phyloP scores from a whole-genome alignment of 2,329 filamentous ascomycete species.

The Harringtonia lauricola region DNA sequence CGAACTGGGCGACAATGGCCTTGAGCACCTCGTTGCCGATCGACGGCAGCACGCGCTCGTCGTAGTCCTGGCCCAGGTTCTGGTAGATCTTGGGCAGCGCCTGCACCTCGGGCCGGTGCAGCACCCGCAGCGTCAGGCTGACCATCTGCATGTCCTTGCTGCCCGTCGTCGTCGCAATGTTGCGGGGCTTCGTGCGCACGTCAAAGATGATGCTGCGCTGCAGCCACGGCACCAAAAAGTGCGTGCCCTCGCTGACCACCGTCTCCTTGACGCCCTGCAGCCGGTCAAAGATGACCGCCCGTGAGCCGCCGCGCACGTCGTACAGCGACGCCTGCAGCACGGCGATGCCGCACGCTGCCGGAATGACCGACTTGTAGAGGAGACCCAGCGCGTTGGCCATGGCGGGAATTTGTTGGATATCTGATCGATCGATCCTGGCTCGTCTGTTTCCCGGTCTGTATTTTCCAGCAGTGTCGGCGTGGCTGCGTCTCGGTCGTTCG shows the following conservation, averaged over 20 bases:
- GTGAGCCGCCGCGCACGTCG: slow-evolving; percentile 89
- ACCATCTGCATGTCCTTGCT: slow-evolving; percentile 99
- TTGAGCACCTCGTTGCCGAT: slow-evolving; percentile 99
- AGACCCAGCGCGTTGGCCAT: slow-evolving; percentile 49
- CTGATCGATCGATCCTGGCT: too few relatives aligned
- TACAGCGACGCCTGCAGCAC: slow-evolving; percentile 75
- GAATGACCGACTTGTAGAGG: slow-evolving; percentile 61
- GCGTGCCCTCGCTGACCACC: slow-evolving; percentile 91
- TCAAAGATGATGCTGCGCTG: slow-evolving; percentile 93
- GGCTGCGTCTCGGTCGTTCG: background rate
- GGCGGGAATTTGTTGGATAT: slow-evolving; percentile 8
- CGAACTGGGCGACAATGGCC: slow-evolving; percentile 96
- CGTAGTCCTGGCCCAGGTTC: slow-evolving; percentile 96
- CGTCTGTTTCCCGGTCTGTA: too few relatives aligned
- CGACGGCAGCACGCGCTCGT: slow-evolving; percentile 93
- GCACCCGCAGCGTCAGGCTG: slow-evolving; percentile 87
- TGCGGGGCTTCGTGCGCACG: slow-evolving; percentile 92
- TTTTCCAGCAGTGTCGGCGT: background rate
- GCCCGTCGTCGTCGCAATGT: slow-evolving; percentile 94
- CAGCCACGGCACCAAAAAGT: slow-evolving; percentile 92
- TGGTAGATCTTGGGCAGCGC: slow-evolving; percentile 96
- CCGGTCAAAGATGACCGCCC: slow-evolving; percentile 97
- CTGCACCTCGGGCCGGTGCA: slow-evolving; percentile 90
- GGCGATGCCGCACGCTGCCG: slow-evolving; percentile 56
- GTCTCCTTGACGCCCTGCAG: slow-evolving; percentile 83